These are phyloP conservation scores for Gnetum montanum DNA, from an alignment of 75 land plant species.

Conservation along the genomic window DNA sequence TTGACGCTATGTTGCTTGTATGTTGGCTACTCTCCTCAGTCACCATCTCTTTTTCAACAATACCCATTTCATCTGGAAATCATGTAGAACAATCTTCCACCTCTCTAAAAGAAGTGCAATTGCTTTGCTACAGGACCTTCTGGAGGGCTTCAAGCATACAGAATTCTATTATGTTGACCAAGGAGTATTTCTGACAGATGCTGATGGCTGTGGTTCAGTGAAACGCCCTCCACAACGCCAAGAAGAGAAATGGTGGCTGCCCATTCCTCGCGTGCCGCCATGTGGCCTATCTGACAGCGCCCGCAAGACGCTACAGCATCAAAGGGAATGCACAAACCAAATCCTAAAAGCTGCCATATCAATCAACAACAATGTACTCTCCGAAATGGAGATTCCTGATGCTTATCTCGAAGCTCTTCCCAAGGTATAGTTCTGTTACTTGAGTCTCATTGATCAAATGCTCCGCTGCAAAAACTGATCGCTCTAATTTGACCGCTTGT, in stretches of 20 bases:
- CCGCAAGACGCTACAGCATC: constrained; percentile 61
- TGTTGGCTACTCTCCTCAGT: neutral
- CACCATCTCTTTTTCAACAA: neutral
- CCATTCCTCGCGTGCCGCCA: constrained; percentile 62
- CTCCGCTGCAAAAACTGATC: neutral
- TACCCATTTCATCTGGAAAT: neutral
- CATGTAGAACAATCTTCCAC: neutral
- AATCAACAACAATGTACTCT: constrained; percentile 48
- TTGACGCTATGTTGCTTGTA: constrained; percentile 28
- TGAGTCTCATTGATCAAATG: neutral
- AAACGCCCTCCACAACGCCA: constrained; percentile 32
- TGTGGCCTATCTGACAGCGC: constrained; percentile 43
- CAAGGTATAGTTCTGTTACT: constrained; percentile 44
- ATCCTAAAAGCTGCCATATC: constrained; percentile 75
- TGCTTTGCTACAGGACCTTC: constrained; percentile 40
- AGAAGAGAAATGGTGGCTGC: constrained; percentile 92
- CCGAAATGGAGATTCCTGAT: constrained; percentile 83
- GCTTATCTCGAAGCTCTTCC: constrained; percentile 62
- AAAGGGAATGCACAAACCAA: constrained; percentile 66
- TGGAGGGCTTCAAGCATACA: constrained; percentile 52
- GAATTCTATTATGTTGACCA: constrained; percentile 89
- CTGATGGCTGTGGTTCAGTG: constrained; percentile 19
- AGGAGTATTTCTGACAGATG: constrained; percentile 24
- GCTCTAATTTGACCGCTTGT: constrained; percentile 1
- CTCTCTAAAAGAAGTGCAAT: too few species aligned